These are phyloP conservation scores for Citrus cavaleriei DNA, from an alignment of 345 rosid species.

Conservation along the genomic window DNA sequence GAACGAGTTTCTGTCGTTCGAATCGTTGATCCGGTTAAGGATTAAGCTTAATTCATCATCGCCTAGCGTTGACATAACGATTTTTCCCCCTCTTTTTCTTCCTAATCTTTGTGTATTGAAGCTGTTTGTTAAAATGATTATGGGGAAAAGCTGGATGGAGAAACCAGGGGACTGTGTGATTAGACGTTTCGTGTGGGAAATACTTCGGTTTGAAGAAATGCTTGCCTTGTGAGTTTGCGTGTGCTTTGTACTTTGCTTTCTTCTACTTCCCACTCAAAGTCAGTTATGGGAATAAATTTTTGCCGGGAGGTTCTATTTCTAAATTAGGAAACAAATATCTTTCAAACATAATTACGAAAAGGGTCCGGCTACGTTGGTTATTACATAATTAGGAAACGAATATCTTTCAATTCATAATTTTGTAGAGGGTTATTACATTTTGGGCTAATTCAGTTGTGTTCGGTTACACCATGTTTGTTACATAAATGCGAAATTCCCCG, in stretches of 20 bases:
- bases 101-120: neutral
- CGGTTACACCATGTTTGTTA: too few relatives aligned
- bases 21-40: slow-evolving; percentile 23
- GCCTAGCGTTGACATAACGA: slow-evolving; percentile 25
- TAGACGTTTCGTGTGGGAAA: neutral
- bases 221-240: too few relatives aligned
- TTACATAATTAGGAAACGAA: too few relatives aligned
- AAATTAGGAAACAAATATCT: too few relatives aligned
- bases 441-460: too few relatives aligned
- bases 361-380: too few relatives aligned
- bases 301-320: too few relatives aligned
- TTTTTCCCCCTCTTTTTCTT: neutral
- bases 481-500: too few relatives aligned
- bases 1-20: slow-evolving; percentile 24
- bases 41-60: slow-evolving; percentile 42
- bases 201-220: neutral
- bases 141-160: neutral
- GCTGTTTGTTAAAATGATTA: neutral
- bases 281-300: too few relatives aligned
- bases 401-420: too few relatives aligned
- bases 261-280: neutral
- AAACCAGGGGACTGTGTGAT: neutral
- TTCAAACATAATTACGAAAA: too few relatives aligned
- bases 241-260: neutral
- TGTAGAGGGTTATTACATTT: too few relatives aligned